A percentile compares a stretch with the other conserved stretches of the same genome.
phyloP scores from a whole-genome alignment of 2,329 filamentous ascomycete genomes.

The Tolypocladium cylindrosporum region DNA sequence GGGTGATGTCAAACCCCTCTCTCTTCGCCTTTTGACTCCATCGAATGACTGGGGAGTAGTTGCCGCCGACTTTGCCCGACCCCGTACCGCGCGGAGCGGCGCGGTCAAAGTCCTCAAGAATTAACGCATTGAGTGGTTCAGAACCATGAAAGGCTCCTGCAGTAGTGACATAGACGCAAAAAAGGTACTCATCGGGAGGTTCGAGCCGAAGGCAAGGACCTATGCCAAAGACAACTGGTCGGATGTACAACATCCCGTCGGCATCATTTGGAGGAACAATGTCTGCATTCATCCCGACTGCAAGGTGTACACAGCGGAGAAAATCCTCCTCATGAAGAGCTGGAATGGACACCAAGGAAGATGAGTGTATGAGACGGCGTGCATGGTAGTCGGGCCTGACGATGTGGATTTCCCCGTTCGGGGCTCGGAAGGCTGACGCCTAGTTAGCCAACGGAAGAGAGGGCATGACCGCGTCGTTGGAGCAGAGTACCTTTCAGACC shows the following conservation, averaged over 20 bases:
- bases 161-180: conserved; percentile 53
- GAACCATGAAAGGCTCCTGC: conserved; percentile 57
- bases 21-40: conserved; percentile 51
- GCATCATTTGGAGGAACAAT: conserved; percentile 56
- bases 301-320: conserved; percentile 45
- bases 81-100: conserved; percentile 58
- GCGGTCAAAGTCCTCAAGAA: conserved; percentile 61
- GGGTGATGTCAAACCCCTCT: conserved; percentile 54
- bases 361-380: conserved; percentile 1
- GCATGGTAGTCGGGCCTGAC: neutral
- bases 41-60: conserved; percentile 57
- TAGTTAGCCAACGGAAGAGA: neutral
- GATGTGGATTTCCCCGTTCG: neutral
- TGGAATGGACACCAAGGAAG: conserved; percentile 44
- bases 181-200: conserved; percentile 51
- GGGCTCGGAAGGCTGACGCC: neutral
- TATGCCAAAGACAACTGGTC: conserved; percentile 52
- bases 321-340: conserved; percentile 49
- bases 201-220: neutral
- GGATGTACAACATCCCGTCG: conserved; percentile 57
- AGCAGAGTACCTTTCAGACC: conserved; percentile 1
- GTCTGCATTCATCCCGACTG: conserved; percentile 55
- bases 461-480: neutral
- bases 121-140: conserved; percentile 51
- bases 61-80: conserved; percentile 57